Percentiles rank a stretch among this genome's conserved stretches.
phyloP scores from a whole-genome alignment of 139 green algal species.

The Zygnema circumcarinatum region DNA sequence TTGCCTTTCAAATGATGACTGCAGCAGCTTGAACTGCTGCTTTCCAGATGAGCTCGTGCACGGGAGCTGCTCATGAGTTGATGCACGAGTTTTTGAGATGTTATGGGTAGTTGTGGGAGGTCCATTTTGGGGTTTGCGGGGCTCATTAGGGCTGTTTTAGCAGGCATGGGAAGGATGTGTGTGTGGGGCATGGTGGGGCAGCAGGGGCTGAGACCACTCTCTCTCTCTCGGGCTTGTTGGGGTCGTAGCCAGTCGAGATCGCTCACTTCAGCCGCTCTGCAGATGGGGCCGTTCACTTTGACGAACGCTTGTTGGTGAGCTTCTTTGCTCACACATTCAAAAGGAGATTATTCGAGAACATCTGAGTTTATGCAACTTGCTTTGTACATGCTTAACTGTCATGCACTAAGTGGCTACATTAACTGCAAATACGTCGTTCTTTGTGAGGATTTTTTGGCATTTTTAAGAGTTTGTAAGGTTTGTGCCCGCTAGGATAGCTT shows the following conservation, averaged over 20 bases:
- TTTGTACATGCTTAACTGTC: too few relatives aligned
- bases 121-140: neutral
- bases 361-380: too few relatives aligned
- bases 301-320: conserved; percentile 16
- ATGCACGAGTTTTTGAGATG: neutral
- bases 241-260: conserved; percentile 4
- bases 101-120: neutral
- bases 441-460: too few relatives aligned
- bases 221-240: neutral
- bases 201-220: neutral
- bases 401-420: too few relatives aligned
- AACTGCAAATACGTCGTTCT: too few relatives aligned
- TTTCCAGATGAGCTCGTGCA: neutral
- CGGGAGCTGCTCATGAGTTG: neutral
- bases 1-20: neutral
- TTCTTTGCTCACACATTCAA: neutral
- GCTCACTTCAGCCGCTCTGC: conserved; percentile 21
- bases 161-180: neutral
- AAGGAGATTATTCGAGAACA: neutral
- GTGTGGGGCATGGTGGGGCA: neutral
- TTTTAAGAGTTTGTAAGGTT: too few relatives aligned
- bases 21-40: neutral
- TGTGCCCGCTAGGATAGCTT: too few relatives aligned
- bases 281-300: neutral
- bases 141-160: neutral